Evolutionary conservation across 2,329 filamentous ascomycete genomes (phyloP).

Genomic region (Chrysoporthe deuterocubensis): DNA sequence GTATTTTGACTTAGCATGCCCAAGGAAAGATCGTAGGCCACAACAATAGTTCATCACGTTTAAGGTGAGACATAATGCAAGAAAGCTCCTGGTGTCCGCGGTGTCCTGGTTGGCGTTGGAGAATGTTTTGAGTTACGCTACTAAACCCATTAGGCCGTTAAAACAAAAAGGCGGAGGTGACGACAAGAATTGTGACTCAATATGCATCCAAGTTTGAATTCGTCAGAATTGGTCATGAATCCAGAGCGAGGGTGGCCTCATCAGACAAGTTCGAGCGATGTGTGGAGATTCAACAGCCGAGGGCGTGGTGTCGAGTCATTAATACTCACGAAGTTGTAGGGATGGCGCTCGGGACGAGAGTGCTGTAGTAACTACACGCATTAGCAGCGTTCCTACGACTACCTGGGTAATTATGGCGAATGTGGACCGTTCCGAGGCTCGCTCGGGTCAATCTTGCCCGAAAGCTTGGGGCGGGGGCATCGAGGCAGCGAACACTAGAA

Average conservation of each 20-base stretch:
- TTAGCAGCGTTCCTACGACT: background rate
- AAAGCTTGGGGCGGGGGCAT: background rate
- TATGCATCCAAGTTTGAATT: background rate
- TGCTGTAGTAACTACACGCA: background rate
- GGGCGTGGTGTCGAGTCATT: background rate
- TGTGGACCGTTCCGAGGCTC: background rate
- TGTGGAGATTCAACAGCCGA: background rate
- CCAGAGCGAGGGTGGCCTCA: background rate
- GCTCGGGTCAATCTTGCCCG: conserved; percentile 4
- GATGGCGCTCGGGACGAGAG: background rate
- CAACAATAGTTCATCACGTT: too few species aligned
- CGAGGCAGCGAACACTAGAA: background rate
- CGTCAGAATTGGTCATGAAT: background rate
- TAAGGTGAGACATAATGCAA: too few species aligned
- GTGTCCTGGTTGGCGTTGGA: too few species aligned
- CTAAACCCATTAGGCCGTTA: too few species aligned
- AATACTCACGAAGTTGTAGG: background rate
- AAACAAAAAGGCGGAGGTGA: background rate
- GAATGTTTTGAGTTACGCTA: too few species aligned
- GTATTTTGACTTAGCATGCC: too few species aligned
- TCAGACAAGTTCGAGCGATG: too few species aligned
- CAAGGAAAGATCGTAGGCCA: too few species aligned
- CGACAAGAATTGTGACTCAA: background rate
- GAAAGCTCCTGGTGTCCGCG: too few species aligned
- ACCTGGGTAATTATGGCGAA: too few species aligned